These are phyloP conservation scores for Euphorbia corollata DNA, from an alignment of 441 rosid genomes.

Conservation along the genomic window DNA sequence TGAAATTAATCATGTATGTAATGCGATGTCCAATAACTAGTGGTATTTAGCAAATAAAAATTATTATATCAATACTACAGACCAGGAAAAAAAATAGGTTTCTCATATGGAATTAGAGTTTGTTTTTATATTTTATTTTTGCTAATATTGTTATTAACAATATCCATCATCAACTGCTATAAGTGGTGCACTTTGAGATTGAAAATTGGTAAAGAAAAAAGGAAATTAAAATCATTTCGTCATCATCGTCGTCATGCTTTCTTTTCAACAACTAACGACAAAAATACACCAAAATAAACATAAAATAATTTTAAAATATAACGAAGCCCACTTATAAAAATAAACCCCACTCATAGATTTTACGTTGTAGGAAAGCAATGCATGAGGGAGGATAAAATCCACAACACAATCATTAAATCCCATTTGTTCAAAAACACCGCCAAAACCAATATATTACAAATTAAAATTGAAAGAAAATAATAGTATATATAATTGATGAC, in stretches of 20 bases:
- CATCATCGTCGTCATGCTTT: constrained; percentile 20
- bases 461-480: not conserved
- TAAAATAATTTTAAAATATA: not conserved
- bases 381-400: constrained; percentile 59
- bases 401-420: constrained; percentile 65
- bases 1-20: too few species aligned
- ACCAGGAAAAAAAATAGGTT: too few species aligned
- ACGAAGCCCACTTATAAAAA: constrained; percentile 9
- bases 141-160: too few species aligned
- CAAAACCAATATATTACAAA: not conserved
- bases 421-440: constrained; percentile 35
- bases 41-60: too few species aligned
- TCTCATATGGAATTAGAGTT: too few species aligned
- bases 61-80: too few species aligned
- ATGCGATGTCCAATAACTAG: too few species aligned
- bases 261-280: constrained; percentile 33
- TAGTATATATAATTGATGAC: constrained; percentile 23
- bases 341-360: constrained; percentile 22
- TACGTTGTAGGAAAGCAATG: constrained; percentile 88
- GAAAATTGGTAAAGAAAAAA: not conserved
- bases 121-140: too few species aligned
- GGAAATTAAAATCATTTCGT: constrained; percentile 24
- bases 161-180: constrained; percentile 19
- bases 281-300: not conserved
- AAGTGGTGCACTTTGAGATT: constrained; percentile 46